Base-by-base conservation (phyloP, 2,329 filamentous ascomycete species). In the Pseudogymnoascus sp. region DNA sequence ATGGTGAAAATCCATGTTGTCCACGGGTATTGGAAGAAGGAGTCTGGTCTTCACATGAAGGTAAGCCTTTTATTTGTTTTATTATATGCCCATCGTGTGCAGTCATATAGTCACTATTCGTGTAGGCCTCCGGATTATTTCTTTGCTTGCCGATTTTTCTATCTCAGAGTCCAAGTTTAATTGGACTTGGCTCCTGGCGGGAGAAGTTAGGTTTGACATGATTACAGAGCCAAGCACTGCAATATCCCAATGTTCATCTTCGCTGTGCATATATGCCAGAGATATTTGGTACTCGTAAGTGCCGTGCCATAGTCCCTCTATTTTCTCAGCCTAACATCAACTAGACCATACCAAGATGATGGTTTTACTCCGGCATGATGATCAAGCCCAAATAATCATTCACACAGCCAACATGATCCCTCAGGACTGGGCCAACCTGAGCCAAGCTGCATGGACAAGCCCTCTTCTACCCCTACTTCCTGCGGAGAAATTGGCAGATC, bases 401-500 rank as follows among this genome's bases (percentile, higher is more conserved):
- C 90, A 96, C 69, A 96, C 92, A 0, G 91, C 92, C 16, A 96
- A 96, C 69, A 91, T 96, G 88, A 93, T 96, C n/a, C 72, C 81
- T 3, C 86, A 87, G 63, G 92, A 96, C 73, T 96, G 92, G 92
- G 83, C 80, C 1, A 95, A 95, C 68, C 90, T 96, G 89, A 89
- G 87, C 0, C 91, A 96, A 73, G 91, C 85, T 1, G 83, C 90
- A 4, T 96, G 92, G 92, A 80, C 77, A 60, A 93, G 90, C 0
- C 90, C 90, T 0, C 72, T 84, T 1, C 82, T 96, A 0, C 86
- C 89, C 0, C 74, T 83, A 1, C 59, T 77, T 2, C 65, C 43
- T 62, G n/a, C 34, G 8, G 34, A 14, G 12, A 56, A 53, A 56
- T 60, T 14, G 11, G 8, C 11, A 12, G 49, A 12, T 40, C 59